Evolutionary conservation across 2,329 filamentous ascomycete genomes (phyloP).

Genomic region (Verticillium zaregamsianum): DNA sequence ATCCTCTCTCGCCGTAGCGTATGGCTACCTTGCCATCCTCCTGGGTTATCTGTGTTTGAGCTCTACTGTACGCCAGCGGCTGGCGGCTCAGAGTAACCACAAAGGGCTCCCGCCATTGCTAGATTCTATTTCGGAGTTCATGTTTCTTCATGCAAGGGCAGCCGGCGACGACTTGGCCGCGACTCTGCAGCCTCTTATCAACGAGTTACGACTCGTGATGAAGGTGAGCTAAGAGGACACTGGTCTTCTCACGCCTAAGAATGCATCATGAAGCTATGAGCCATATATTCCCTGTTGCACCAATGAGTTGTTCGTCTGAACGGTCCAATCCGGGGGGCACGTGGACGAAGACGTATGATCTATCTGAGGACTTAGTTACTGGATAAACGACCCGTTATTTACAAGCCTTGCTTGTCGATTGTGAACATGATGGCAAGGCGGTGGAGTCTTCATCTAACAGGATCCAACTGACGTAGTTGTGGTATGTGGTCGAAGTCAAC

Average conservation of each 20-base stretch:
- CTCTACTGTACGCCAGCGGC: slow-evolving; percentile 35
- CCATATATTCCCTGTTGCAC: neutral
- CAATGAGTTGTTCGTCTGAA: neutral
- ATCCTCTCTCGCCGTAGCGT: slow-evolving; percentile 73
- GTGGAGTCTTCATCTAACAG: too few species aligned
- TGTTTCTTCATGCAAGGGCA: slow-evolving; percentile 41
- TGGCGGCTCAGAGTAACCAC: slow-evolving; percentile 36
- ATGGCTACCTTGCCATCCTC: slow-evolving; percentile 82
- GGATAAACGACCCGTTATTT: neutral
- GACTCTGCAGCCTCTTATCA: slow-evolving; percentile 29
- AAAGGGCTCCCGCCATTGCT: slow-evolving; percentile 42
- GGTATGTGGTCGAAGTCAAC: too few species aligned
- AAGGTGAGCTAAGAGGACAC: neutral
- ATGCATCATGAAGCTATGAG: neutral
- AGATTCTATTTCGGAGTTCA: slow-evolving; percentile 51
- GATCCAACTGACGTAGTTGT: too few species aligned
- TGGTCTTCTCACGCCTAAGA: neutral
- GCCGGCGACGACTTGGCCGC: slow-evolving; percentile 27
- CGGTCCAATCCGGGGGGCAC: neutral
- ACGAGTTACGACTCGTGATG: slow-evolving; percentile 22
- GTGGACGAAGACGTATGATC: neutral
- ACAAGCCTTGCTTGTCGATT: neutral
- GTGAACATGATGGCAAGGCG: too few species aligned
- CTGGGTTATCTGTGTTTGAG: slow-evolving; percentile 74
- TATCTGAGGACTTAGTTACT: neutral